These are phyloP conservation scores for Vitis hybrid DNA, from an alignment of 177 flowering plant species.

Conservation along the genomic window DNA sequence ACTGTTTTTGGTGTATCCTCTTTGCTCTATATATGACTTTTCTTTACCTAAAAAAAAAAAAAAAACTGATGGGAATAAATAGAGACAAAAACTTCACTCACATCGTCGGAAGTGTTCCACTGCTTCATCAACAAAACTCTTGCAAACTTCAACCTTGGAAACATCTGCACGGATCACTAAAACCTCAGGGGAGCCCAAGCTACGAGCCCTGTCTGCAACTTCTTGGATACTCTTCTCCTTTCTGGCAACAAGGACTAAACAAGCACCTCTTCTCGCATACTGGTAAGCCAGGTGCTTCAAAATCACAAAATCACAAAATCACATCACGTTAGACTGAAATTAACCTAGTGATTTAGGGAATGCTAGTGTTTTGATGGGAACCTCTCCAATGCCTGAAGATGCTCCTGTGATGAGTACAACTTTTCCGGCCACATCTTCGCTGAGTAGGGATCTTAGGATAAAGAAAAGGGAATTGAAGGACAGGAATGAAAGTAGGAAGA, in stretches of 20 bases:
- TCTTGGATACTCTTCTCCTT: constrained; percentile 30
- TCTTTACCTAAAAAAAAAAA: no score
- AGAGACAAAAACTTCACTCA: constrained; percentile 8
- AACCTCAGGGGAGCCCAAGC: constrained; percentile 35
- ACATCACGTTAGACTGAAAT: background rate
- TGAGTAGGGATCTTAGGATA: background rate
- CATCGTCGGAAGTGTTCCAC: constrained; percentile 37
- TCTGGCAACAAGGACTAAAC: constrained; percentile 40
- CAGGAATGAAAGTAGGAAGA: constrained; percentile 18
- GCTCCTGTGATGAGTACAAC: constrained; percentile 52
- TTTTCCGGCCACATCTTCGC: constrained; percentile 39
- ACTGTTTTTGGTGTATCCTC: no score
- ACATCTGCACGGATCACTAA: constrained; percentile 41
- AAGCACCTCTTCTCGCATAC: constrained; percentile 48
- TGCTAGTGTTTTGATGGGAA: background rate
- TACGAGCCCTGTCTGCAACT: constrained; percentile 29
- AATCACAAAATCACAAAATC: background rate
- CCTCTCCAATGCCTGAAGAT: constrained; percentile 39
- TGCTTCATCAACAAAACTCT: constrained; percentile 29
- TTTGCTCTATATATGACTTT: no score
- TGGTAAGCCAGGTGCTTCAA: constrained; percentile 49
- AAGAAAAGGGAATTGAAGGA: constrained; percentile 18
- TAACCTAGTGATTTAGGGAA: background rate
- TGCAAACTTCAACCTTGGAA: constrained; percentile 38
- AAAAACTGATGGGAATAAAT: no score